These are phyloP conservation scores for Zygosaccharomyces kombuchaensis DNA, from an alignment of 805 yeast genomes.

Conservation along the genomic window DNA sequence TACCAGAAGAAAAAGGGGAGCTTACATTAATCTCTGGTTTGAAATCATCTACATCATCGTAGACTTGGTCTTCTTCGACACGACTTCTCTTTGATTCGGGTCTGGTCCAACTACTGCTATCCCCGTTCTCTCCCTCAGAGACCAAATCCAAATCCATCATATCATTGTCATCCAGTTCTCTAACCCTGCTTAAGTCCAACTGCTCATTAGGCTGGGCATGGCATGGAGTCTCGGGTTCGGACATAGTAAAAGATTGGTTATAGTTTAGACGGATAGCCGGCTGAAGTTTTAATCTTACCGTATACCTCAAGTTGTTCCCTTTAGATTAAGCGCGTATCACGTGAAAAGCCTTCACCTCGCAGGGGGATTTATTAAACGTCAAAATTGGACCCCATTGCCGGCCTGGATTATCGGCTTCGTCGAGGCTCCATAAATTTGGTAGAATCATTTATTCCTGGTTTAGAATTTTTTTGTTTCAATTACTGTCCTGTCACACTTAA, in stretches of 20 bases:
- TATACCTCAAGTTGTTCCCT: too few relatives aligned
- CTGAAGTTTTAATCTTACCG: neutral
- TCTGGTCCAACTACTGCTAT: neutral
- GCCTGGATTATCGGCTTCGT: too few relatives aligned
- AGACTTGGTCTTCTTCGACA: slow-evolving; percentile 13
- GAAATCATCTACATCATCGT: slow-evolving; percentile 31
- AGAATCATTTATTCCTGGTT: too few relatives aligned
- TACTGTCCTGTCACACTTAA: too few relatives aligned
- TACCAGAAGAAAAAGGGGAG: slow-evolving; percentile 31
- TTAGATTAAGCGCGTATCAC: neutral
- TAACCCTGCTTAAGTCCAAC: slow-evolving; percentile 20
- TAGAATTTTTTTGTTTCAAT: too few relatives aligned
- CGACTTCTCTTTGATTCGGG: slow-evolving; percentile 8
- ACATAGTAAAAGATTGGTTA: slow-evolving; percentile 10
- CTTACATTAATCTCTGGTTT: slow-evolving; percentile 28
- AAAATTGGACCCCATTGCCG: too few relatives aligned
- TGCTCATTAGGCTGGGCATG: slow-evolving; percentile 31
- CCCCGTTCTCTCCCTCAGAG: slow-evolving; percentile 9
- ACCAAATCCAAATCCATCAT: slow-evolving; percentile 29
- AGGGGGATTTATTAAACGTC: too few relatives aligned
- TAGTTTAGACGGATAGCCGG: neutral
- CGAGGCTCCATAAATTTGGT: too few relatives aligned
- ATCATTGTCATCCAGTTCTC: slow-evolving; percentile 29
- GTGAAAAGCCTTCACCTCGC: neutral
- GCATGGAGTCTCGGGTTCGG: slow-evolving; percentile 31